Evolutionary conservation across 257 asterid species (phyloP), one percentile per base, ranked within the genome.

Genomic region (Sherardia arvensis): DNA sequence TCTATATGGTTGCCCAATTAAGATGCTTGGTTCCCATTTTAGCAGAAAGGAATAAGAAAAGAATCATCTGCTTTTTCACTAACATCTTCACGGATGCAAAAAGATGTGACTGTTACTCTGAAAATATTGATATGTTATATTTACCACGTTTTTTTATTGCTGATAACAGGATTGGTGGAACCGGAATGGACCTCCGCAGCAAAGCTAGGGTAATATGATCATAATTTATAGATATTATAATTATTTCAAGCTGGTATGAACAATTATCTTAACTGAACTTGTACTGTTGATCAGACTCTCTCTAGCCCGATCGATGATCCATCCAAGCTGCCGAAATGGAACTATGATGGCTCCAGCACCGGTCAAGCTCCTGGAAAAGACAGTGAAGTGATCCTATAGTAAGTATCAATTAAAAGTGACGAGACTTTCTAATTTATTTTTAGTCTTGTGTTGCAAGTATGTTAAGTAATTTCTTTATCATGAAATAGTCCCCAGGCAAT

Each of bases 341-440:
- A 91, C 75, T 91, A 83, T 29, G 98, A 91, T 26, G 98, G 98
- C 2, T 91, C 98, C 2, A 91, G 98, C 79, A 91, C 98, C 0
- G 94, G 91, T 48, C 99, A 92, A 80, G 99, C 99, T 49, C 90
- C 91, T 0, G 99, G 99, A 0, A 83, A 87, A 43, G 97, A 92
- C 79, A 92, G 97, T 69, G 99, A 92, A 84, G 99, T 92, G 36
- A 92, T 92, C 74, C 8, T 92, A 26, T 84, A 87, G 99, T 92
- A 82, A 74, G 95, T 29, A 0, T 57, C 23, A 15, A n/a, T n/a
- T n/a, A n/a, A n/a, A n/a, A n/a, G n/a, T n/a, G n/a, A 10, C 53
- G 4, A 47, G 4, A 47, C 53, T 38, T 38, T 38, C n/a, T n/a
- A n/a, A n/a, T n/a, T n/a, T n/a, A n/a, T n/a, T n/a, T n/a, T n/a